Evolutionary conservation across 2,329 filamentous ascomycete species (phyloP), one percentile per base, ranked within the genome.

Genomic region (Colletotrichum tabaci): DNA sequence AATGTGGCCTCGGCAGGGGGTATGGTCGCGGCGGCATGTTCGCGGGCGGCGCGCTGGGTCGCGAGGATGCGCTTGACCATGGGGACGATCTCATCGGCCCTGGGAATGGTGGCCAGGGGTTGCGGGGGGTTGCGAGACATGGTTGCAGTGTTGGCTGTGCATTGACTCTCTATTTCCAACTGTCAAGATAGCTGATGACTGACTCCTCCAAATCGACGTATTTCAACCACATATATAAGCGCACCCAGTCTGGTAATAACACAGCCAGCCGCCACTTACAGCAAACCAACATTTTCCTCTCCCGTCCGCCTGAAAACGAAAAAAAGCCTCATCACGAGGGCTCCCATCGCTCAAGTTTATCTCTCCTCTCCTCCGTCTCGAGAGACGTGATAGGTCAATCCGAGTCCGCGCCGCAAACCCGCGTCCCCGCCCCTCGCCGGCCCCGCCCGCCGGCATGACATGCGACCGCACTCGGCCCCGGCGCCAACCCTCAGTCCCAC

Each of bases 1-100:
- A 89, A 89, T 35, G 26, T 8, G 1, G 70, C 70, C 23, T 70
- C 49, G 0, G 42, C 21, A 10, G 44, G 56, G 0, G 30, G 3
- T 16, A 71, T 46, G 21, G 40, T 52, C 21, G 12, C 38, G 15
- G 23, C 55, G 35, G 62, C 42, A 42, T 9, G 16, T 30, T 70
- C 60, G 15, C 66, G 70, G 55, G 68, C 21, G 12, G 61, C 38
- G 2, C 35, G 26, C 49, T 66, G 55, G 15, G 16, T n/a, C 21
- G 66, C 60, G 13, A 72, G 35, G 3, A 71, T 15, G 4, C 60
- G 47, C 3, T 71, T 53, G 56, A 71, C 44, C 47, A 38, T 40
- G 30, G 61, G 66, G 4, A 72, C 21, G 40, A 72, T 42, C 18
- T 71, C 56, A 12, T 55, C 30, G 15, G 61, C 70, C 21, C 3